Percentiles rank a stretch among this genome's conserved stretches.
Evolutionary conservation across 495 filamentous ascomycete genomes (phyloP).

Genomic region (Aspergillus nidulans): DNA sequence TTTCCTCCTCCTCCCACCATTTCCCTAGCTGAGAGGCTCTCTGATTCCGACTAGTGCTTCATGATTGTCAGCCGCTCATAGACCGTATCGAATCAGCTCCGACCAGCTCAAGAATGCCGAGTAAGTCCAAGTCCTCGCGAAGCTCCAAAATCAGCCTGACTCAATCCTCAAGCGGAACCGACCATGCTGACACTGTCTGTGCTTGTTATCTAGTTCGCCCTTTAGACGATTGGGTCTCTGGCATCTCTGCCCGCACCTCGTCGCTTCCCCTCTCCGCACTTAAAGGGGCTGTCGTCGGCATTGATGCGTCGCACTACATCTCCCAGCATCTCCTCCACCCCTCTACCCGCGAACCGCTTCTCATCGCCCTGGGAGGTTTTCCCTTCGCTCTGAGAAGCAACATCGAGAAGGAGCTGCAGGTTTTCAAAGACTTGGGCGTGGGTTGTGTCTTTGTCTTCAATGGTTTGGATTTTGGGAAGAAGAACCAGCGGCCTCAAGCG

Average conservation of each 20-base stretch:
- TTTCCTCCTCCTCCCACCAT: constrained; percentile 1
- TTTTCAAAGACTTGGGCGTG: constrained; percentile 58
- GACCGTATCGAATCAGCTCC: constrained; percentile 22
- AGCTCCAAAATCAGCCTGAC: background rate
- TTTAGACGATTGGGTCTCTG: constrained; percentile 55
- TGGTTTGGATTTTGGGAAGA: constrained; percentile 71
- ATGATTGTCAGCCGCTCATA: constrained; percentile 31
- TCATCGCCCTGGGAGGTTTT: constrained; percentile 83
- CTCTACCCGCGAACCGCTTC: constrained; percentile 73
- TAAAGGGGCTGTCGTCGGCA: constrained; percentile 67
- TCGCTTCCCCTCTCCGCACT: constrained; percentile 58
- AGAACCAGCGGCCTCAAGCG: constrained; percentile 54
- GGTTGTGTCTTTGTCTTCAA: constrained; percentile 83
- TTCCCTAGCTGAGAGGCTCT: background rate
- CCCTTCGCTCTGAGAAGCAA: constrained; percentile 69
- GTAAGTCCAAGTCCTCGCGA: constrained; percentile 26
- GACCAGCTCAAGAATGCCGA: constrained; percentile 36
- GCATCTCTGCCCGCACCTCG: constrained; percentile 48
- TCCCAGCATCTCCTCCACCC: constrained; percentile 63
- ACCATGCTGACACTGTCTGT: constrained; percentile 1
- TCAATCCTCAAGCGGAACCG: background rate
- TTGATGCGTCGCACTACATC: constrained; percentile 90
- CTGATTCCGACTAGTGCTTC: constrained; percentile 9
- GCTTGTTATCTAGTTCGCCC: constrained; percentile 44
- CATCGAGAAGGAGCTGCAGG: constrained; percentile 68